phyloP scores from a whole-genome alignment of 805 yeast species.

The Starmera dryadoides region DNA sequence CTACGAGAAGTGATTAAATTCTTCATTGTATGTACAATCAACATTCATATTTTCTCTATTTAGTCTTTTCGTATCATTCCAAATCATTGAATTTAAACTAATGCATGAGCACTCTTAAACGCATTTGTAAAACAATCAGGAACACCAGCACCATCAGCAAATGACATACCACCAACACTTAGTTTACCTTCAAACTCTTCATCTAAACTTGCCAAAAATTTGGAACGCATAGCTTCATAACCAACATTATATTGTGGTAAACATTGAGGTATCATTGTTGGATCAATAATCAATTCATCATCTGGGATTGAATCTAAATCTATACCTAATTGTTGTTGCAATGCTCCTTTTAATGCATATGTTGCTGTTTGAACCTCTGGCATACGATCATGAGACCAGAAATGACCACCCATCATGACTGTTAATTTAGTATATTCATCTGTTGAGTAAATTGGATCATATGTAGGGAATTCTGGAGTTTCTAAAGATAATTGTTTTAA shows the following conservation, averaged over 20 bases:
- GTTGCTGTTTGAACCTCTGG: slow-evolving; percentile 16
- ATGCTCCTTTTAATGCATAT: slow-evolving; percentile 27
- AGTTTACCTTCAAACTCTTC: slow-evolving; percentile 32
- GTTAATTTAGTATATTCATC: slow-evolving; percentile 63
- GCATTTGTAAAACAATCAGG: slow-evolving; percentile 77
- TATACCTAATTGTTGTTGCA: slow-evolving; percentile 32
- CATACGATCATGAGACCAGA: slow-evolving; percentile 27
- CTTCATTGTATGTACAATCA: too few relatives aligned
- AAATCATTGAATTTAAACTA: too few relatives aligned
- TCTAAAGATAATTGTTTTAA: slow-evolving; percentile 11
- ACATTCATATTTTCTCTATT: too few relatives aligned
- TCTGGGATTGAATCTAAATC: slow-evolving; percentile 18
- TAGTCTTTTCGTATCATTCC: too few relatives aligned
- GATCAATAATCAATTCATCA: slow-evolving; percentile 25
- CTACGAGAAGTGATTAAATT: too few relatives aligned
- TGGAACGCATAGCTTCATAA: slow-evolving; percentile 37
- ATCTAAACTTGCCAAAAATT: slow-evolving; percentile 26
- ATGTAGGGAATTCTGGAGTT: slow-evolving; percentile 5
- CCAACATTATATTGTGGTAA: slow-evolving; percentile 81
- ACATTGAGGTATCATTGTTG: slow-evolving; percentile 43
- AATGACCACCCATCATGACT: slow-evolving; percentile 86
- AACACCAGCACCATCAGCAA: slow-evolving; percentile 79
- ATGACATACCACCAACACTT: slow-evolving; percentile 71
- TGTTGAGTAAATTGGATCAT: neutral
- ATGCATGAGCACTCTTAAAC: slow-evolving; percentile 43